Percentiles rank a stretch among this genome's conserved stretches.
These are phyloP conservation scores for Colletotrichum sp. DNA, from an alignment of 2,329 filamentous ascomycete species.

Conservation along the genomic window DNA sequence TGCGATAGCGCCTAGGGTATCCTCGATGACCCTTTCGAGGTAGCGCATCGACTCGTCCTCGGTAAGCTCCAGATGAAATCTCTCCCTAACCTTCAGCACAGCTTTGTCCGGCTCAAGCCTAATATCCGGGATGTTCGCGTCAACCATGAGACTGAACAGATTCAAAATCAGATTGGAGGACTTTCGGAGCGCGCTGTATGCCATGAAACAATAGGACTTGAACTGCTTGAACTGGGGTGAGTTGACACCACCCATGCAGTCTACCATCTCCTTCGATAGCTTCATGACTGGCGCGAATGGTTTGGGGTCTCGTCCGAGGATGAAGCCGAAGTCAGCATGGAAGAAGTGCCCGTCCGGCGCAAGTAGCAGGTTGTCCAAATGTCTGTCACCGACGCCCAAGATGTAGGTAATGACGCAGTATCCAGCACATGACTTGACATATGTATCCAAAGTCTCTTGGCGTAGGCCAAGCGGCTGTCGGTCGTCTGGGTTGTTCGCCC, in stretches of 20 bases:
- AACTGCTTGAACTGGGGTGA: conserved; percentile 87
- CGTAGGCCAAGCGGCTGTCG: conserved; percentile 82
- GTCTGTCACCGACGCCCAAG: conserved; percentile 92
- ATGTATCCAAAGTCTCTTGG: conserved; percentile 92
- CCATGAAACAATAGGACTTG: conserved; percentile 94
- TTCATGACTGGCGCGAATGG: conserved; percentile 98
- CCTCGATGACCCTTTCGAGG: conserved; percentile 88
- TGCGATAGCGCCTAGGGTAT: conserved; percentile 87
- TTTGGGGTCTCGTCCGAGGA: conserved; percentile 94
- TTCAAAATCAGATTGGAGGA: conserved; percentile 91
- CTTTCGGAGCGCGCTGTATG: conserved; percentile 90
- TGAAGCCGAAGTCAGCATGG: conserved; percentile 98
- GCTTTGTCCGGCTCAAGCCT: conserved; percentile 91
- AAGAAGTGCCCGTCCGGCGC: conserved; percentile 94
- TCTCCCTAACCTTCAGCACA: conserved; percentile 91
- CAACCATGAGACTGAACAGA: conserved; percentile 94
- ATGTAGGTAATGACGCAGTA: conserved; percentile 99
- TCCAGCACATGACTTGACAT: conserved; percentile 92
- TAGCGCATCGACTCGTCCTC: conserved; percentile 92
- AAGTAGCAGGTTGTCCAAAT: conserved; percentile 93
- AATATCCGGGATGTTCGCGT: conserved; percentile 96
- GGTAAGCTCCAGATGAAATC: conserved; percentile 88
- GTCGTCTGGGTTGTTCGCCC: conserved; percentile 87
- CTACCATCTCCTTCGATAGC: conserved; percentile 96
- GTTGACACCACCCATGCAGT: conserved; percentile 89